Conservation (phyloP, 2,329 filamentous ascomycete species). For the Chaetomiaceae sp. region DNA sequence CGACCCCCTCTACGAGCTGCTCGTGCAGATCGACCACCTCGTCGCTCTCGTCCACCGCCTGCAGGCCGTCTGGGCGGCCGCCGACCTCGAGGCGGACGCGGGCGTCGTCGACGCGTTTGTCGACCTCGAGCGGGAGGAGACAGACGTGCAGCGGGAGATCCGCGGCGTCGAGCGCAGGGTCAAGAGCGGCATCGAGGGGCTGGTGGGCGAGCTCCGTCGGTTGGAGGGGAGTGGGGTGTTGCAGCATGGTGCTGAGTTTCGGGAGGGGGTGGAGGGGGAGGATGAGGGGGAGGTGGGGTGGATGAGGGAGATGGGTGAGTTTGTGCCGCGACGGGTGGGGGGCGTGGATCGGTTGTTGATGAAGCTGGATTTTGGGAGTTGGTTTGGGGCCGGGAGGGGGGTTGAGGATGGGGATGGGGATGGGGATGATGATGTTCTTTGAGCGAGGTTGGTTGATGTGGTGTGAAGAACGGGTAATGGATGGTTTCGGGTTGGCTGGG, state of each 20-base stretch:
- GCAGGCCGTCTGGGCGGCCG: constrained; percentile 67
- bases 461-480: background rate
- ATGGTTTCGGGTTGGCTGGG: too few relatives aligned
- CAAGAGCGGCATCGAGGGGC: constrained; percentile 60
- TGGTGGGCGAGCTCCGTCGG: constrained; percentile 52
- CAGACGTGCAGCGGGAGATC: constrained; percentile 60
- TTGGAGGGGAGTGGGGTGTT: constrained; percentile 37
- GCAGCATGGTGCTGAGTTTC: constrained; percentile 38
- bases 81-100: constrained; percentile 77
- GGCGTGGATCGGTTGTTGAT: constrained; percentile 82
- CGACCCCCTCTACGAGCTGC: constrained; percentile 58
- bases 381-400: constrained; percentile 48
- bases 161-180: constrained; percentile 59
- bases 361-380: constrained; percentile 74
- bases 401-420: constrained; percentile 16
- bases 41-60: constrained; percentile 72
- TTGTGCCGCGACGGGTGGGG: constrained; percentile 67
- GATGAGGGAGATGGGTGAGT: constrained; percentile 45
- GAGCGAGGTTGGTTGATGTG: background rate
- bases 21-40: constrained; percentile 74
- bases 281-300: constrained; percentile 38
- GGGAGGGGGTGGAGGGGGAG: constrained; percentile 25
- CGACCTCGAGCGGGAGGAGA: constrained; percentile 68
- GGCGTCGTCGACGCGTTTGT: constrained; percentile 73
- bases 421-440: constrained; percentile 5